Conservation (phyloP, 495 filamentous ascomycete species). For the Opeltia flavorubescens region DNA sequence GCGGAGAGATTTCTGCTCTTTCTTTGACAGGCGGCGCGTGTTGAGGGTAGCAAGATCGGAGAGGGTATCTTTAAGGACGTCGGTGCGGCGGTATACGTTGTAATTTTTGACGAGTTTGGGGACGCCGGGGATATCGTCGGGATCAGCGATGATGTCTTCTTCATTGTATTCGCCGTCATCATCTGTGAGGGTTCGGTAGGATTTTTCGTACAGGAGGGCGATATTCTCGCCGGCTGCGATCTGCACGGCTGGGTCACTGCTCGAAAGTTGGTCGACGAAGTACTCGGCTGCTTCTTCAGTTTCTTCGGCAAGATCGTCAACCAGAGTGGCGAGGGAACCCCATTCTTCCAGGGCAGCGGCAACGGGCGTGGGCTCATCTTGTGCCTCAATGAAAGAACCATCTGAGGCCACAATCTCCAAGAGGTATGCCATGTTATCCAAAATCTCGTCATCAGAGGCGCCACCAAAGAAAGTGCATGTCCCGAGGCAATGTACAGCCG, state of each 20-base stretch:
- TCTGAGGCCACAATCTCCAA: conserved; percentile 80
- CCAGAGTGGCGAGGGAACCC: conserved; percentile 71
- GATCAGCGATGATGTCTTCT: conserved; percentile 24
- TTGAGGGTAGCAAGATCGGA: conserved; percentile 59
- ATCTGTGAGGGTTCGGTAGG: conserved; percentile 45
- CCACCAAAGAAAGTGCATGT: conserved; percentile 68
- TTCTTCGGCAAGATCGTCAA: conserved; percentile 66
- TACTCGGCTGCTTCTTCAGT: conserved; percentile 67
- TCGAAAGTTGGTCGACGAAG: conserved; percentile 81
- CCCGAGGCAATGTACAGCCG: conserved; percentile 61
- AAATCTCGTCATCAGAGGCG: conserved; percentile 50
- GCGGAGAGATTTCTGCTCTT: conserved; percentile 62
- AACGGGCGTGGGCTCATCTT: conserved; percentile 63
- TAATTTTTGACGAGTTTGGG: conserved; percentile 51
- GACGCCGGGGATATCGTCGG: conserved; percentile 23
- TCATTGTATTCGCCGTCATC: conserved; percentile 46
- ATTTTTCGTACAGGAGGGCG: conserved; percentile 78
- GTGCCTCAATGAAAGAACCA: conserved; percentile 57
- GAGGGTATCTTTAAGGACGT: conserved; percentile 39
- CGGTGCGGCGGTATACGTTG: conserved; percentile 39
- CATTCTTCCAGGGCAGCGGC: conserved; percentile 73
- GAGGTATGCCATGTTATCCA: conserved; percentile 69
- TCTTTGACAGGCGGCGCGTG: conserved; percentile 44
- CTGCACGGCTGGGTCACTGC: conserved; percentile 60
- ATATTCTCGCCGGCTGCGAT: conserved; percentile 83